phyloP scores from a whole-genome alignment of 805 yeast species.

The Candida tibetensis region DNA sequence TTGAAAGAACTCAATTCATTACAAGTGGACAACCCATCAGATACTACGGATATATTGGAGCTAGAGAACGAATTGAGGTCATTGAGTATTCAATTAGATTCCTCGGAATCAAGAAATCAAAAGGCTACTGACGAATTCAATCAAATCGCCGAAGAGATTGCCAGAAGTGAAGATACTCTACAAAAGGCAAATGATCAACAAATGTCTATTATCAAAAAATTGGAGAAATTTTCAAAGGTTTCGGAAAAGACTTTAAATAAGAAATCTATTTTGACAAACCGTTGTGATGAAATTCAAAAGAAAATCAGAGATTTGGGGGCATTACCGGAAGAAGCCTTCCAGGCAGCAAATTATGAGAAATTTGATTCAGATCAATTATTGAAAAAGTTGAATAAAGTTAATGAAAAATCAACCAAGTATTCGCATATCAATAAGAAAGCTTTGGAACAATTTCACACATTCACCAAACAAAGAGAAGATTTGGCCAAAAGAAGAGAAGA shows the following conservation, averaged over 20 bases:
- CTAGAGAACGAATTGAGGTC: constrained; percentile 24
- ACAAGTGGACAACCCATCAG: constrained; percentile 6
- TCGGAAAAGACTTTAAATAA: constrained; percentile 64
- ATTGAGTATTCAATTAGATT: constrained; percentile 23
- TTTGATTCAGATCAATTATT: constrained; percentile 53
- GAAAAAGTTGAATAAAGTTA: constrained; percentile 49
- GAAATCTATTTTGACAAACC: constrained; percentile 53
- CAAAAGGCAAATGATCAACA: constrained; percentile 58
- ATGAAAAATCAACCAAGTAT: constrained; percentile 57
- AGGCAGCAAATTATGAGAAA: constrained; percentile 36
- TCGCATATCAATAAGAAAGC: constrained; percentile 88
- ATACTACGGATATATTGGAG: constrained; percentile 10
- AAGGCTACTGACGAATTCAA: constrained; percentile 26
- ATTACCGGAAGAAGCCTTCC: constrained; percentile 80
- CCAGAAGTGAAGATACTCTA: constrained; percentile 37
- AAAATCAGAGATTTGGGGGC: constrained; percentile 84
- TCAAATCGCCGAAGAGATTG: constrained; percentile 26
- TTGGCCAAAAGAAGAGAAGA: constrained; percentile 64
- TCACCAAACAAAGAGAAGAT: constrained; percentile 69
- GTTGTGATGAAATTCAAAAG: constrained; percentile 70
- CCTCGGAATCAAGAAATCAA: constrained; percentile 26
- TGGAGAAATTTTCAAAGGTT: constrained; percentile 60
- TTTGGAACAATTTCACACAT: constrained; percentile 72
- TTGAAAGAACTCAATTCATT: constrained; percentile 7
- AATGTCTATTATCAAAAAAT: constrained; percentile 45